Percentiles rank a stretch among this genome's conserved stretches.
phyloP scores from a whole-genome alignment of 805 yeast genomes.

The Priceomyces carsonii region DNA sequence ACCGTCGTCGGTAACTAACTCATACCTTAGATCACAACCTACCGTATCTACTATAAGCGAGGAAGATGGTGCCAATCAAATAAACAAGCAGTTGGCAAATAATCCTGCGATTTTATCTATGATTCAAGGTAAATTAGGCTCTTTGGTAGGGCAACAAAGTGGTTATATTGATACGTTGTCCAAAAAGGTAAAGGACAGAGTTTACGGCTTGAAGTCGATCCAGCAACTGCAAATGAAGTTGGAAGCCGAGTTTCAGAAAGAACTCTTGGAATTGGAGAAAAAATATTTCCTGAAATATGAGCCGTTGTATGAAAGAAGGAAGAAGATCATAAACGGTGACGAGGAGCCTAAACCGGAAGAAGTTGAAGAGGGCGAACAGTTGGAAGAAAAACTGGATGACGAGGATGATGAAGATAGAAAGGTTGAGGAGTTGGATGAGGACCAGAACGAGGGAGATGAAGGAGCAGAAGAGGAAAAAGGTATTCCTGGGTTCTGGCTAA shows the following conservation, averaged over 20 bases:
- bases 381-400: conserved; percentile 57
- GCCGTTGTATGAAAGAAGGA: conserved; percentile 76
- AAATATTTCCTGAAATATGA: conserved; percentile 69
- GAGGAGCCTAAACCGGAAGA: conserved; percentile 79
- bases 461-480: conserved; percentile 55
- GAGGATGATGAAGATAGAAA: conserved; percentile 42
- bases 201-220: conserved; percentile 77
- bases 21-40: conserved; percentile 65
- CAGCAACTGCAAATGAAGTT: conserved; percentile 78
- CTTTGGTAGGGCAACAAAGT: conserved; percentile 80
- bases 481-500: conserved; percentile 94
- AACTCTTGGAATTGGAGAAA: conserved; percentile 82
- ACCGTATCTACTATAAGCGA: conserved; percentile 68
- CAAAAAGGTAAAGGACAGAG: conserved; percentile 67
- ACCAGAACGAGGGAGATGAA: conserved; percentile 32
- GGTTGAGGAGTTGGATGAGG: conserved; percentile 47
- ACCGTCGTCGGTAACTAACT: conserved; percentile 81
- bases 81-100: conserved; percentile 56
- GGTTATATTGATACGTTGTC: conserved; percentile 85
- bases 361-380: conserved; percentile 72
- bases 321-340: conserved; percentile 68
- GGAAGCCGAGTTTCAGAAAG: conserved; percentile 90
- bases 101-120: conserved; percentile 82
- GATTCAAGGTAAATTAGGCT: conserved; percentile 87
- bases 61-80: conserved; percentile 46